These are phyloP conservation scores for Macrocystidia cucumis DNA, from an alignment of 1,284 basidiomycete species.

Conservation along the genomic window DNA sequence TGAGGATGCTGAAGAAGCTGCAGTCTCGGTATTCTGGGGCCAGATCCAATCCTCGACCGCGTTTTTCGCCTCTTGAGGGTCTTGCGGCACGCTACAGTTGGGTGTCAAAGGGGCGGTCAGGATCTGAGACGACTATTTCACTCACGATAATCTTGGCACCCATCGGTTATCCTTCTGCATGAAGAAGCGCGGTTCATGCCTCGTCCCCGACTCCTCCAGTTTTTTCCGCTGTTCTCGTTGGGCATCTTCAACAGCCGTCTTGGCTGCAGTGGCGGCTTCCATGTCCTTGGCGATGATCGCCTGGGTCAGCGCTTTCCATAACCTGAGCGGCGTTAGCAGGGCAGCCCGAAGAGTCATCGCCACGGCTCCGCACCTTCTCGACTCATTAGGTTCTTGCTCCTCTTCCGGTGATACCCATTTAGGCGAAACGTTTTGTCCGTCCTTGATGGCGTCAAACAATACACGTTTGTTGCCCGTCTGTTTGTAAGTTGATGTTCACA, in stretches of 20 bases:
- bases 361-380: constrained; percentile 51
- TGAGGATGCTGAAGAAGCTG: too few species aligned
- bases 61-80: constrained; percentile 55
- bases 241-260: constrained; percentile 87
- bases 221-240: constrained; percentile 79
- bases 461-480: constrained; percentile 66
- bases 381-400: constrained; percentile 90
- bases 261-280: constrained; percentile 89
- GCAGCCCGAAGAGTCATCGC: not conserved
- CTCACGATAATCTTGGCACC: constrained; percentile 73
- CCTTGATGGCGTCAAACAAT: constrained; percentile 79
- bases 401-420: constrained; percentile 83
- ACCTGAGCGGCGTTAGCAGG: constrained; percentile 30
- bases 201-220: constrained; percentile 70
- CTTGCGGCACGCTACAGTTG: constrained; percentile 53
- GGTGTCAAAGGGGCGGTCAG: constrained; percentile 2
- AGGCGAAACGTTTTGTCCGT: constrained; percentile 66
- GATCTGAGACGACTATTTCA: constrained; percentile 5
- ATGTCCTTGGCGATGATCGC: constrained; percentile 89
- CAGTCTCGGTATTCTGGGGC: too few species aligned
- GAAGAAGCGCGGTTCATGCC: constrained; percentile 77
- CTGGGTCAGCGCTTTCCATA: constrained; percentile 83
- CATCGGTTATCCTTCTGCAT: constrained; percentile 70
- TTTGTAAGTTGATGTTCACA: constrained; percentile 2
- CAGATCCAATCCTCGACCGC: constrained; percentile 36